Percentiles rank a stretch among this genome's conserved stretches.
Evolutionary conservation across 2,329 filamentous ascomycete genomes (phyloP).

Genomic region (Escovopsis sp.): DNA sequence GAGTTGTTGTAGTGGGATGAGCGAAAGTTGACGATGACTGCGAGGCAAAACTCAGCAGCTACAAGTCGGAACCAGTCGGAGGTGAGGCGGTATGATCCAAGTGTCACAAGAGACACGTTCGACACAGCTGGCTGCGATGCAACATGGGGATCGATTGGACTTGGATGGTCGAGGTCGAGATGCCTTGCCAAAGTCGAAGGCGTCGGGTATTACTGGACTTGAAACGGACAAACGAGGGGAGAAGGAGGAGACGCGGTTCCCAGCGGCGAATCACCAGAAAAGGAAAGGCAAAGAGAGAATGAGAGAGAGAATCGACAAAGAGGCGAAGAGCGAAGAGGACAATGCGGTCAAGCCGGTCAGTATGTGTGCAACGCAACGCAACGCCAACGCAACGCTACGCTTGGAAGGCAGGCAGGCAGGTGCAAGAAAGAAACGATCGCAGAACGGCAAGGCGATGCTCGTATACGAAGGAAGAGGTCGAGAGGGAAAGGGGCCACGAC

Average conservation of each 20-base stretch:
- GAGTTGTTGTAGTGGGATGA: slow-evolving; percentile 23
- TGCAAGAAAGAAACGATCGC: slow-evolving; percentile 9
- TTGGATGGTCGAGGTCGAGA: slow-evolving; percentile 10
- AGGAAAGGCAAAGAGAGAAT: slow-evolving; percentile 9
- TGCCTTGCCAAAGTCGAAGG: slow-evolving; percentile 6
- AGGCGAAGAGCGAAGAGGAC: slow-evolving; percentile 11
- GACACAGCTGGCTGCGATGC: slow-evolving; percentile 16
- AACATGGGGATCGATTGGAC: slow-evolving; percentile 18
- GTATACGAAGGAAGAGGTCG: slow-evolving; percentile 10
- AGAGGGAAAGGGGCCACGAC: slow-evolving; percentile 19
- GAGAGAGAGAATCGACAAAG: slow-evolving; percentile 14
- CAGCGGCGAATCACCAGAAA: slow-evolving; percentile 9
- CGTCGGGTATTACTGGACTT: slow-evolving; percentile 16
- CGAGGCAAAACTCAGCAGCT: slow-evolving; percentile 19
- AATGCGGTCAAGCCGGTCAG: slow-evolving; percentile 12
- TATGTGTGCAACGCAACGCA: slow-evolving; percentile 11
- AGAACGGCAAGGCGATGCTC: slow-evolving; percentile 8
- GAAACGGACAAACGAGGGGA: slow-evolving; percentile 8
- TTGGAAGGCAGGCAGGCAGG: slow-evolving; percentile 3
- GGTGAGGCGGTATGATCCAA: slow-evolving; percentile 13
- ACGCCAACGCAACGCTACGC: slow-evolving; percentile 9
- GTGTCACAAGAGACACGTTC: slow-evolving; percentile 19
- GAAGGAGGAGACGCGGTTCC: slow-evolving; percentile 10
- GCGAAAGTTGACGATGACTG: slow-evolving; percentile 31
- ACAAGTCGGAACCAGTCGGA: slow-evolving; percentile 9